These are phyloP conservation scores for Ceratobasidium theobromae DNA, from an alignment of 1,284 basidiomycete genomes.

Conservation along the genomic window DNA sequence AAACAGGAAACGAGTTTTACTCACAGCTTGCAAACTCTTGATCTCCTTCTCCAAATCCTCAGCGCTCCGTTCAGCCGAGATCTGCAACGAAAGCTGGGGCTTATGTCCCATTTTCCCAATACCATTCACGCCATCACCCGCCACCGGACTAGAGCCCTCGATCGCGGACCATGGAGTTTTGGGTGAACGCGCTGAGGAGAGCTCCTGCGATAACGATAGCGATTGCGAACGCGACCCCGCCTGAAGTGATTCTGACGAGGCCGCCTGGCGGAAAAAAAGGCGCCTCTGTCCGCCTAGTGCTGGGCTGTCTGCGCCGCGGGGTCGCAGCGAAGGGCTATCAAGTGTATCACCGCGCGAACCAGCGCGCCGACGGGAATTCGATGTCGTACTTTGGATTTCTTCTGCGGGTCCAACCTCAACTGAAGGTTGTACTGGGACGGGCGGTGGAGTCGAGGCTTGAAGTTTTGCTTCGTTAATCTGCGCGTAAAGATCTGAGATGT, in stretches of 20 bases:
- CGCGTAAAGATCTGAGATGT: constrained; percentile 82
- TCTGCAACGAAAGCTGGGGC: constrained; percentile 30
- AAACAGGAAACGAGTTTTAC: neutral
- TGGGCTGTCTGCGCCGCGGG: constrained; percentile 39
- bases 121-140: constrained; percentile 21
- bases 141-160: constrained; percentile 38
- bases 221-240: constrained; percentile 57
- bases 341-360: constrained; percentile 48
- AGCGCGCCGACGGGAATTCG: constrained; percentile 50
- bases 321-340: constrained; percentile 44
- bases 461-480: constrained; percentile 81
- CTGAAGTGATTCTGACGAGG: constrained; percentile 80
- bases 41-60: constrained; percentile 89
- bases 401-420: neutral
- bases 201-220: constrained; percentile 84
- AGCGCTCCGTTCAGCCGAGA: constrained; percentile 57
- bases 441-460: no score
- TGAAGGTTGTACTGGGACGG: no score
- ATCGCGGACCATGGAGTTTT: constrained; percentile 74
- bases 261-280: constrained; percentile 82
- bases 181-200: constrained; percentile 85
- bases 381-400: neutral
- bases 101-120: neutral
- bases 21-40: constrained; percentile 79
- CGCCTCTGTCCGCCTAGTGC: constrained; percentile 55